phyloP scores from a whole-genome alignment of 768 basidiomycete genomes.

The Fomitopsis pulvina region DNA sequence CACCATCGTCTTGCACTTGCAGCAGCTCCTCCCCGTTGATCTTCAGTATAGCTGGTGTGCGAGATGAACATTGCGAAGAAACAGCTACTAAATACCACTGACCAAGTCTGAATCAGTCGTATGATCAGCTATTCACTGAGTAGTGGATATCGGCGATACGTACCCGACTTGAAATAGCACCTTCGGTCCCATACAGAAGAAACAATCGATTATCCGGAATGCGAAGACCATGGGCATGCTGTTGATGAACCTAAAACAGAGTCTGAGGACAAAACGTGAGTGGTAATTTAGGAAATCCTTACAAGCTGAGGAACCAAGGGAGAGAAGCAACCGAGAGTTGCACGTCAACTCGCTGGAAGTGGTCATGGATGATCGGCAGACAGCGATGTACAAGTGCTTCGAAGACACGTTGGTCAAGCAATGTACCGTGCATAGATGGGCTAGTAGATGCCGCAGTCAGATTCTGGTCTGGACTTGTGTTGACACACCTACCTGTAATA shows the following conservation, averaged over 20 bases:
- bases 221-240: constrained; percentile 98
- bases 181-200: constrained; percentile 98
- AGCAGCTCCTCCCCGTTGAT: constrained; percentile 93
- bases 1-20: constrained; percentile 93
- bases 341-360: constrained; percentile 87
- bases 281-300: constrained; percentile 30
- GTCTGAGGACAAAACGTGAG: constrained; percentile 3
- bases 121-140: constrained; percentile 1
- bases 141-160: constrained; percentile 23
- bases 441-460: constrained; percentile 33
- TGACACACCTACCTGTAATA: constrained; percentile 72
- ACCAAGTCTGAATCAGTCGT: constrained; percentile 41
- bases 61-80: constrained; percentile 11
- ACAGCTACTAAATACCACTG: constrained; percentile 23
- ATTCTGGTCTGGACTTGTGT: background rate
- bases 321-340: constrained; percentile 95
- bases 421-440: constrained; percentile 97
- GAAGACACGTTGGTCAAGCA: constrained; percentile 97
- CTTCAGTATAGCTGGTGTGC: constrained; percentile 76
- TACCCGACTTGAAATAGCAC: constrained; percentile 98
- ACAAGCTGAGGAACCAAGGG: constrained; percentile 98
- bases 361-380: constrained; percentile 90
- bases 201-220: constrained; percentile 95
- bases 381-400: constrained; percentile 87
- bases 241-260: constrained; percentile 63